Conservation (phyloP, 225 moss, liverwort and hornwort species). For the Bryum argenteum region DNA sequence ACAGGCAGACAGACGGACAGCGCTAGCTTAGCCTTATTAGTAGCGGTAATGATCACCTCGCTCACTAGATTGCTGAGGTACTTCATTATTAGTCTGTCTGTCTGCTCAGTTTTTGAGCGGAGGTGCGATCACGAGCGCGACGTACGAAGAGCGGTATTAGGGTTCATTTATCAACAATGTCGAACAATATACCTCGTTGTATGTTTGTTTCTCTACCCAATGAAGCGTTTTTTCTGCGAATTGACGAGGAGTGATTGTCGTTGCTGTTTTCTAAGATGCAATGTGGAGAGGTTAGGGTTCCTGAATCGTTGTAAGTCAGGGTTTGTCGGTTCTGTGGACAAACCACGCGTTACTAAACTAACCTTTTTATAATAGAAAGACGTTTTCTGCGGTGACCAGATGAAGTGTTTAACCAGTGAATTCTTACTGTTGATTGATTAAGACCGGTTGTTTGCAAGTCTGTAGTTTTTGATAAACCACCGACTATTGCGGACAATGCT, state of each 20-base stretch:
- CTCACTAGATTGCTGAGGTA: neutral
- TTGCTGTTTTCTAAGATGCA: neutral
- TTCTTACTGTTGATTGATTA: slow-evolving; percentile 62
- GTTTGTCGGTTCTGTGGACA: too few relatives aligned
- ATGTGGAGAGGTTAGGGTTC: neutral
- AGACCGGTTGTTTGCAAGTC: slow-evolving; percentile 18
- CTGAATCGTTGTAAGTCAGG: neutral
- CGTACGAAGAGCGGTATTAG: neutral
- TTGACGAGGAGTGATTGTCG: slow-evolving; percentile 5
- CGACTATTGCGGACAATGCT: slow-evolving; percentile 7
- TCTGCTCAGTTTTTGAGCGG: neutral
- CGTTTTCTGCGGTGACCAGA: too few relatives aligned
- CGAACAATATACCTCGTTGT: too few relatives aligned
- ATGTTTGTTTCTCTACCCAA: neutral
- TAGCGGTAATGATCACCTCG: neutral
- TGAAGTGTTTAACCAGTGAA: slow-evolving; percentile 22
- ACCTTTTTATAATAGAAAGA: too few relatives aligned
- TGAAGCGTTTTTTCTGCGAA: neutral
- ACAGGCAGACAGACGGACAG: too few relatives aligned
- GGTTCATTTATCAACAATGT: slow-evolving; percentile 13
- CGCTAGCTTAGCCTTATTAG: neutral
- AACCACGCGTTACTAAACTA: too few relatives aligned
- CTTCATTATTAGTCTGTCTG: too few relatives aligned
- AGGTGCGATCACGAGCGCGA: neutral
- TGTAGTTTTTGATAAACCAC: neutral